These are phyloP conservation scores for Macadamia tetraphylla DNA, from an alignment of 164 flowering plant species.

Conservation along the genomic window DNA sequence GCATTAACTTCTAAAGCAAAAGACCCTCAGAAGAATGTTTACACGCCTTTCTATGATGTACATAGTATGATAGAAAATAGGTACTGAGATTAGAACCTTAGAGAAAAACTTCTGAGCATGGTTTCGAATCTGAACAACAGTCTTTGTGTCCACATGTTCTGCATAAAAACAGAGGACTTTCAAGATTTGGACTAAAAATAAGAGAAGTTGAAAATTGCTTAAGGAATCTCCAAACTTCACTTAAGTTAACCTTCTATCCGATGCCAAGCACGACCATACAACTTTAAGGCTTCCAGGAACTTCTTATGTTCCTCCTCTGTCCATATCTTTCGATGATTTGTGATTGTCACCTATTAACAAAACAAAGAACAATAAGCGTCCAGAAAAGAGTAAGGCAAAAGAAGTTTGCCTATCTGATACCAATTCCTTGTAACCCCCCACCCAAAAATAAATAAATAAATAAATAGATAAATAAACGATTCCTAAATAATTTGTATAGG, in stretches of 20 bases:
- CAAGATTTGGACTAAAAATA: slow-evolving; percentile 5
- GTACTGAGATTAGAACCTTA: slow-evolving; percentile 46
- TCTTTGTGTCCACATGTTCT: slow-evolving; percentile 81
- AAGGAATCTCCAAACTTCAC: not conserved
- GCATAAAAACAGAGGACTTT: slow-evolving; percentile 15
- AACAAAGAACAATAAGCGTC: not conserved
- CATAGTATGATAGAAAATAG: slow-evolving; percentile 17
- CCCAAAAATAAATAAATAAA: too few relatives aligned
- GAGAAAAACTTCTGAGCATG: slow-evolving; percentile 94
- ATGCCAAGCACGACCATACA: slow-evolving; percentile 65
- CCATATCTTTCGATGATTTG: slow-evolving; percentile 66
- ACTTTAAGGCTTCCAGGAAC: slow-evolving; percentile 55
- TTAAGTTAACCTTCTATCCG: slow-evolving; percentile 46
- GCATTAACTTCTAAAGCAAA: not conserved
- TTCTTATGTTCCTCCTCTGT: slow-evolving; percentile 67
- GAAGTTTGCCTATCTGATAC: not conserved
- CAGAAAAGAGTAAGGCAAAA: not conserved
- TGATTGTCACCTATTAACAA: slow-evolving; percentile 38
- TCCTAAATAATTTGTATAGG: too few relatives aligned
- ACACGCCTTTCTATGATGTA: slow-evolving; percentile 14
- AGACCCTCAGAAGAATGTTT: slow-evolving; percentile 15
- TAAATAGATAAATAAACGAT: too few relatives aligned
- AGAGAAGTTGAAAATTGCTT: not conserved
- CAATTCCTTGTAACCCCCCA: too few relatives aligned
- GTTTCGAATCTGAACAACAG: slow-evolving; percentile 89